phyloP scores from a whole-genome alignment of 2,329 filamentous ascomycete species.

The Didymella pomorum region DNA sequence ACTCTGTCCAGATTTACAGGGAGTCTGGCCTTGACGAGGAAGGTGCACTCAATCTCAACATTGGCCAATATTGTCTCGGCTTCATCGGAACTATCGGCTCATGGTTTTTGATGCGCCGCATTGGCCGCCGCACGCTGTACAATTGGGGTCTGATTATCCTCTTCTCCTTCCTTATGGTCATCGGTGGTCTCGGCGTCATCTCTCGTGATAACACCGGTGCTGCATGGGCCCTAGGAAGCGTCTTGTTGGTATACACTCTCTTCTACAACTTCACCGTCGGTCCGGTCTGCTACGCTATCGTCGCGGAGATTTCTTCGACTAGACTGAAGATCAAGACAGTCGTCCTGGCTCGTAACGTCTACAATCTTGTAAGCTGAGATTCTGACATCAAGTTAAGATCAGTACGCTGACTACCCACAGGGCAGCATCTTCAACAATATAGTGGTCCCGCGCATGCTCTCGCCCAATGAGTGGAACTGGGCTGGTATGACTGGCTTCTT shows the following conservation, averaged over 20 bases:
- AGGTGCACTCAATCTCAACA: slow-evolving; percentile 17
- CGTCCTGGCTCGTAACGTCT: slow-evolving; percentile 79
- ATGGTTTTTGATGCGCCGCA: slow-evolving; percentile 72
- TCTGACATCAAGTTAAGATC: slow-evolving; percentile 84
- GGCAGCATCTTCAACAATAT: slow-evolving; percentile 73
- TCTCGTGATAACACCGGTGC: slow-evolving; percentile 56
- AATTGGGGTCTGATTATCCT: slow-evolving; percentile 11
- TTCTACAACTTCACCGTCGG: slow-evolving; percentile 86
- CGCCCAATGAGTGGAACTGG: slow-evolving; percentile 76
- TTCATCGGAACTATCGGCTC: slow-evolving; percentile 52
- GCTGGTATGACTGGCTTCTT: slow-evolving; percentile 78
- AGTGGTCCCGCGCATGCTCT: slow-evolving; percentile 67
- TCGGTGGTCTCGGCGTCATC: slow-evolving; percentile 77
- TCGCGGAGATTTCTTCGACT: slow-evolving; percentile 81
- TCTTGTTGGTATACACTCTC: slow-evolving; percentile 57
- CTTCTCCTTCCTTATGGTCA: slow-evolving; percentile 58
- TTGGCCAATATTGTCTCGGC: slow-evolving; percentile 20
- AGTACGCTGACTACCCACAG: slow-evolving; percentile 35
- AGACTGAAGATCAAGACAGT: slow-evolving; percentile 89
- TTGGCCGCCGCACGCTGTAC: slow-evolving; percentile 18
- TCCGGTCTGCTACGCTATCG: slow-evolving; percentile 86
- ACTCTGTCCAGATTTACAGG: slow-evolving; percentile 38
- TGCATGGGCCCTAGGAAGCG: slow-evolving; percentile 40
- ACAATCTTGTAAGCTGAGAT: slow-evolving; percentile 67
- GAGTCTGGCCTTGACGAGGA: slow-evolving; percentile 17